phyloP scores from a whole-genome alignment of 768 basidiomycete species.

The Mycena pura region DNA sequence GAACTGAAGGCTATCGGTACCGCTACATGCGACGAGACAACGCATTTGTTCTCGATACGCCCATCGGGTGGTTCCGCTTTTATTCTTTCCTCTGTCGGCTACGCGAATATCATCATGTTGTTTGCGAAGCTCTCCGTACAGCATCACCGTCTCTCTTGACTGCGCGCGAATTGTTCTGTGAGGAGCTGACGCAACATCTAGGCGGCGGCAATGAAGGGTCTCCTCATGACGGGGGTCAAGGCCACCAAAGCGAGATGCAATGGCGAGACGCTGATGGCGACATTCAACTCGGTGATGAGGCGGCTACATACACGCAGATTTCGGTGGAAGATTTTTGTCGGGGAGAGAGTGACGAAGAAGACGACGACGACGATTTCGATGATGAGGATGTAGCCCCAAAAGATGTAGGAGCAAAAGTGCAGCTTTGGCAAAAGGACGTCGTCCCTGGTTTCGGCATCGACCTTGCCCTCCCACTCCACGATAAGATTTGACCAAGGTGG shows the following conservation, averaged over 20 bases:
- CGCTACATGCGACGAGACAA: background rate
- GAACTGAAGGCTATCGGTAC: background rate
- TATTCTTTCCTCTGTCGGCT: slow-evolving; percentile 7
- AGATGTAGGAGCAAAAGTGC: background rate
- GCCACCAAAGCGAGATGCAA: background rate
- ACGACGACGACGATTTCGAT: background rate
- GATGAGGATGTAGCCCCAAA: background rate
- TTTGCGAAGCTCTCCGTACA: background rate
- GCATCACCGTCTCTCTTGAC: background rate
- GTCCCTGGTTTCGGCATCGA: background rate
- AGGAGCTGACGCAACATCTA: background rate
- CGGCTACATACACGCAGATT: background rate
- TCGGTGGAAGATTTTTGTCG: background rate
- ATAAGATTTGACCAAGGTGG: background rate
- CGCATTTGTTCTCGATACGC: background rate
- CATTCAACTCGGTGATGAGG: background rate
- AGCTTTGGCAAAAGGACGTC: background rate
- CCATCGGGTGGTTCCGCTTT: slow-evolving; percentile 2
- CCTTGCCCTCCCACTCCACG: background rate
- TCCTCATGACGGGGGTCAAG: background rate
- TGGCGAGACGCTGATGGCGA: background rate
- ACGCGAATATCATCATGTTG: background rate
- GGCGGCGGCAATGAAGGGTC: background rate
- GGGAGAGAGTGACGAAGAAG: background rate
- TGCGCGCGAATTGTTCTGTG: background rate